A percentile compares a stretch with the other conserved stretches of the same genome.
Evolutionary conservation across 169 alveolate species (phyloP).

Genomic region (Cryptosporidium andersoni): DNA sequence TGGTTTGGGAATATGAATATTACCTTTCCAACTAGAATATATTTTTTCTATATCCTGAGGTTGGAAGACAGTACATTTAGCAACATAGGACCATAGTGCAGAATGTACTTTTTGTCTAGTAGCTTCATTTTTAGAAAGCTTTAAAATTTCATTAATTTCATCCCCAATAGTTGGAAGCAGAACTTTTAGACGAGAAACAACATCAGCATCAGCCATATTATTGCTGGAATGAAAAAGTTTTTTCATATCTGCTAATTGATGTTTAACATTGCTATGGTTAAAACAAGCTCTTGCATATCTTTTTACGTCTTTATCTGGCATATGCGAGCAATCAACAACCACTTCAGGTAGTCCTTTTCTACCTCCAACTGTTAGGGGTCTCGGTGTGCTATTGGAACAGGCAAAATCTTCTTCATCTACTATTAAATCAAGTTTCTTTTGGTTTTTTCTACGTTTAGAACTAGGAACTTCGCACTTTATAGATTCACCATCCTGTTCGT

Average conservation of each 20-base stretch:
- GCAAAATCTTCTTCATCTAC: neutral
- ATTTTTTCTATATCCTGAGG: conserved; percentile 65
- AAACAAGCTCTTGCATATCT: conserved; percentile 62
- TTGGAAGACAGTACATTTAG: conserved; percentile 66
- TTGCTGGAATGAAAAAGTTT: conserved; percentile 39
- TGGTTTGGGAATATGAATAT: neutral
- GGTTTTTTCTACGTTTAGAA: conserved; percentile 6
- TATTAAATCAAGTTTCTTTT: conserved; percentile 3
- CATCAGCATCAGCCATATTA: conserved; percentile 58
- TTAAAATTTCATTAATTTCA: conserved; percentile 55
- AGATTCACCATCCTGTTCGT: conserved; percentile 26
- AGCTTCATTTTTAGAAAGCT: conserved; percentile 32
- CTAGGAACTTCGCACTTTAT: neutral
- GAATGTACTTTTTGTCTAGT: conserved; percentile 35
- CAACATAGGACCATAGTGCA: conserved; percentile 60
- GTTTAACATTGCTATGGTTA: conserved; percentile 44
- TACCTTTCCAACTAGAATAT: conserved; percentile 62
- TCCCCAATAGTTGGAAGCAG: conserved; percentile 58
- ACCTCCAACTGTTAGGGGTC: conserved; percentile 29
- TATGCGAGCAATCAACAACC: conserved; percentile 37
- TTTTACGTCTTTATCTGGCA: conserved; percentile 35
- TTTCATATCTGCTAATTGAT: conserved; percentile 36
- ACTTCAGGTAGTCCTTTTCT: conserved; percentile 45
- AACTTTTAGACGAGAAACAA: conserved; percentile 59
- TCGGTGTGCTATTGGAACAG: neutral